Evolutionary conservation across 192 early-diverging fungal species (phyloP).

Genomic region (Entomortierella lignicola): DNA sequence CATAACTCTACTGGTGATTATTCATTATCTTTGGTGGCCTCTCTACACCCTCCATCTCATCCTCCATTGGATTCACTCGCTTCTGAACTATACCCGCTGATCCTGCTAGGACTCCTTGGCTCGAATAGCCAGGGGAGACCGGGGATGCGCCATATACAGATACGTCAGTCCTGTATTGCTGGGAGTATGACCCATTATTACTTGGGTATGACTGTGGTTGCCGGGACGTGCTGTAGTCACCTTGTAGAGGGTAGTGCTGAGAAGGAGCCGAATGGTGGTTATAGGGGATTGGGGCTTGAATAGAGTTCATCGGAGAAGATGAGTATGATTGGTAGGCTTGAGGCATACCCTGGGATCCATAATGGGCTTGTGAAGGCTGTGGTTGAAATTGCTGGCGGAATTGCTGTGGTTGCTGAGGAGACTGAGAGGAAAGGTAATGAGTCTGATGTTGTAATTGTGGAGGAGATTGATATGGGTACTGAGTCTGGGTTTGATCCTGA

Average conservation of each 20-base stretch:
- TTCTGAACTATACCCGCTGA: slow-evolving; percentile 2
- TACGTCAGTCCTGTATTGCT: neutral
- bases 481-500: neutral
- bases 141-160: neutral
- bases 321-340: slow-evolving; percentile 5
- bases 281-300: neutral
- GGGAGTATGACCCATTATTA: slow-evolving; percentile 2
- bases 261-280: neutral
- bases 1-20: slow-evolving; percentile 2
- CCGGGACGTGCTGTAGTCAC: slow-evolving; percentile 2
- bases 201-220: neutral
- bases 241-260: slow-evolving; percentile 4
- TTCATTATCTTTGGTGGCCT: slow-evolving; percentile 20
- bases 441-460: neutral
- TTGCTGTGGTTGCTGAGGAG: slow-evolving; percentile 12
- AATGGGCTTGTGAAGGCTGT: neutral
- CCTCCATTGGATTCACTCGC: slow-evolving; percentile 12
- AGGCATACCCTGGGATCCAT: slow-evolving; percentile 1
- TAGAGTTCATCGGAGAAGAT: neutral
- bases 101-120: neutral
- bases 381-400: slow-evolving; percentile 11
- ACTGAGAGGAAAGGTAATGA: slow-evolving; percentile 1
- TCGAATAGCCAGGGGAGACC: neutral
- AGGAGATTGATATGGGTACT: slow-evolving; percentile 13
- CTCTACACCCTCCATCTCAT: slow-evolving; percentile 32